These are phyloP conservation scores for Phoma sp. DNA, from an alignment of 2,329 filamentous ascomycete genomes.

Conservation along the genomic window DNA sequence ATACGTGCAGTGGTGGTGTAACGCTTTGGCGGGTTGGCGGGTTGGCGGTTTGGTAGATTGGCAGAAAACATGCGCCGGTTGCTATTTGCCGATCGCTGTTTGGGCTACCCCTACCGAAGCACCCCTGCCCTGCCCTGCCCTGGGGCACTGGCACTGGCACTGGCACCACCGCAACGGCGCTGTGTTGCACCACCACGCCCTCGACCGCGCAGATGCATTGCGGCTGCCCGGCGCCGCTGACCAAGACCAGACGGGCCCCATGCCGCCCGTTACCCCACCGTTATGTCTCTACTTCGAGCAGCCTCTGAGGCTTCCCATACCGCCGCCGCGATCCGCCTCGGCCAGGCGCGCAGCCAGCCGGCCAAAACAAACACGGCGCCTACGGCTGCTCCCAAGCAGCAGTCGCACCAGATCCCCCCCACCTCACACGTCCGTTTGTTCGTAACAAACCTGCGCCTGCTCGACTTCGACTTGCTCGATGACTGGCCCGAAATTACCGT, in stretches of 20 bases:
- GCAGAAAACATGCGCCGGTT: conserved; percentile 2
- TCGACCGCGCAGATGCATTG: conserved; percentile 4
- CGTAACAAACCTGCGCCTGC: conserved; percentile 79
- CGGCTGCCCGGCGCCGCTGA: not conserved
- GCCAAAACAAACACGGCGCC: conserved; percentile 37
- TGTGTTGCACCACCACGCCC: conserved; percentile 3
- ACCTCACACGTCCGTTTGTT: conserved; percentile 61
- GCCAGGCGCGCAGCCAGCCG: conserved; percentile 35
- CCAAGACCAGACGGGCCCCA: conserved; percentile 5
- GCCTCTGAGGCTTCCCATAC: conserved; percentile 31
- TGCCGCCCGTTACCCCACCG: conserved; percentile 11
- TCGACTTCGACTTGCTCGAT: conserved; percentile 75
- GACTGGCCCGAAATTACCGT: conserved; percentile 82
- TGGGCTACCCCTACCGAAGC: too few species aligned
- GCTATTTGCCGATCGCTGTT: not conserved
- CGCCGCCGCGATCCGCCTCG: conserved; percentile 23
- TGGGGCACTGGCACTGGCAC: too few species aligned
- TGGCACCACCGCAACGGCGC: too few species aligned
- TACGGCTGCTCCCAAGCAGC: conserved; percentile 11
- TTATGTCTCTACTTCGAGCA: conserved; percentile 34
- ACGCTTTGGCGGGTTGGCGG: not conserved
- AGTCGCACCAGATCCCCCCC: conserved; percentile 28
- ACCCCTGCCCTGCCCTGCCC: too few species aligned
- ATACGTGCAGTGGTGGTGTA: too few species aligned
- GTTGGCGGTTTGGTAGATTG: too few species aligned